Conservation (phyloP, 768 basidiomycete genomes). For the Holtermanniella nyarrowii region DNA sequence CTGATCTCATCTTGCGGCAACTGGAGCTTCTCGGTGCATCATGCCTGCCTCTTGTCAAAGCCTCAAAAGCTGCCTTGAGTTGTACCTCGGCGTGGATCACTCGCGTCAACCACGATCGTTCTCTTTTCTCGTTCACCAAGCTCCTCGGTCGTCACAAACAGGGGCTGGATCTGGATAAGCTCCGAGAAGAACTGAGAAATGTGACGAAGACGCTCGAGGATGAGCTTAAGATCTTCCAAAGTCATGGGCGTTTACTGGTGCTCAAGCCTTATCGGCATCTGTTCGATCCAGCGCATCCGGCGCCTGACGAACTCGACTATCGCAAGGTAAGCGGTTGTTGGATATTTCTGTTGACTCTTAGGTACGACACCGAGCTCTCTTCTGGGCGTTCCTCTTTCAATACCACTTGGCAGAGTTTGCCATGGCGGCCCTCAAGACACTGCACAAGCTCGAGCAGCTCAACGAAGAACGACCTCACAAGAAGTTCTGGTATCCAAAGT, state of each 20-base stretch:
- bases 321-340: slow-evolving; percentile 5
- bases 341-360: neutral
- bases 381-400: slow-evolving; percentile 32
- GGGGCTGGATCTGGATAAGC: neutral
- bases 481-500: slow-evolving; percentile 26
- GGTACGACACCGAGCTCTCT: slow-evolving; percentile 28
- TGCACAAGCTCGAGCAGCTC: slow-evolving; percentile 23
- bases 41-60: slow-evolving; percentile 19
- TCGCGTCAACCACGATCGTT: slow-evolving; percentile 17
- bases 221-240: slow-evolving; percentile 18
- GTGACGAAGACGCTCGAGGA: slow-evolving; percentile 9
- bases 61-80: slow-evolving; percentile 10
- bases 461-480: slow-evolving; percentile 8
- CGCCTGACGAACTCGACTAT: slow-evolving; percentile 6
- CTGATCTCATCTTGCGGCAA: slow-evolving; percentile 24
- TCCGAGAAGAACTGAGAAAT: slow-evolving; percentile 2
- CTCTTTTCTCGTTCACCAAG: slow-evolving; percentile 4
- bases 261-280: slow-evolving; percentile 31
- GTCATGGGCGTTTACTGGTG: slow-evolving; percentile 10
- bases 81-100: slow-evolving; percentile 17
- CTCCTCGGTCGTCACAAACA: slow-evolving; percentile 4
- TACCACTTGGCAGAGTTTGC: slow-evolving; percentile 38
- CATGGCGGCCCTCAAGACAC: slow-evolving; percentile 15
- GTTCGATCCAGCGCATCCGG: slow-evolving; percentile 28
- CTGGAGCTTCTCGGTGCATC: slow-evolving; percentile 24